phyloP scores from a whole-genome alignment of 2,329 filamentous ascomycete genomes.

The Colletotrichum sp. region DNA sequence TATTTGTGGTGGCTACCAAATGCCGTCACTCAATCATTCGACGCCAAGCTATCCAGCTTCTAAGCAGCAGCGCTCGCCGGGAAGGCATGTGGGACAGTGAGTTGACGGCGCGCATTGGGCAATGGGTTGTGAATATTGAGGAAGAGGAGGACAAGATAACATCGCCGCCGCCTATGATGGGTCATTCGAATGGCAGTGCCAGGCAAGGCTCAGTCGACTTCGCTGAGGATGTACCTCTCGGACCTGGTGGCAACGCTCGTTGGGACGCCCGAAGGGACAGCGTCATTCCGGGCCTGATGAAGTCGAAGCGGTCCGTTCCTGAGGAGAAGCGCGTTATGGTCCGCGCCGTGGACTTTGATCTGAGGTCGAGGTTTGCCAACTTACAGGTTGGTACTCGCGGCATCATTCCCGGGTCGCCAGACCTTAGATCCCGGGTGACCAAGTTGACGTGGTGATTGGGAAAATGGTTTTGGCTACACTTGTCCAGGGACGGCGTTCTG shows the following conservation, averaged over 20 bases:
- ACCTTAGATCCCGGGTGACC: slow-evolving; percentile 52
- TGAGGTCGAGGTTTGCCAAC: slow-evolving; percentile 53
- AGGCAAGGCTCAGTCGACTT: slow-evolving; percentile 36
- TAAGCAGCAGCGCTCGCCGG: slow-evolving; percentile 63
- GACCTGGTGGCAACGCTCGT: slow-evolving; percentile 49
- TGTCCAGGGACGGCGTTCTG: not conserved
- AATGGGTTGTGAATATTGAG: slow-evolving; percentile 61
- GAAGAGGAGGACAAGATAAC: slow-evolving; percentile 44
- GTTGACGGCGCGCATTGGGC: slow-evolving; percentile 58
- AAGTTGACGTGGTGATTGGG: slow-evolving; percentile 49
- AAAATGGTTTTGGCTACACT: not conserved
- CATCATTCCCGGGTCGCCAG: slow-evolving; percentile 48
- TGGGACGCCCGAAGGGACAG: slow-evolving; percentile 36
- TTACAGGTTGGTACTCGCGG: slow-evolving; percentile 60
- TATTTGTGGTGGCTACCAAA: slow-evolving; percentile 71
- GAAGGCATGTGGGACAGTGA: slow-evolving; percentile 76
- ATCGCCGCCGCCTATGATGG: slow-evolving; percentile 29
- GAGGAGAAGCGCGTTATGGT: slow-evolving; percentile 62
- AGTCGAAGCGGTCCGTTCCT: slow-evolving; percentile 42
- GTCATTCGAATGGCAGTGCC: slow-evolving; percentile 23
- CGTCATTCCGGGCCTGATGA: slow-evolving; percentile 22
- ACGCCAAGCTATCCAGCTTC: slow-evolving; percentile 64
- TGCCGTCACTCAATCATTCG: slow-evolving; percentile 63
- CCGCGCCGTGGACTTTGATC: slow-evolving; percentile 60
- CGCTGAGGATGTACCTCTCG: slow-evolving; percentile 33